Base-by-base conservation (phyloP, 345 rosid genomes). In the Aquilaria yunnanensis region DNA sequence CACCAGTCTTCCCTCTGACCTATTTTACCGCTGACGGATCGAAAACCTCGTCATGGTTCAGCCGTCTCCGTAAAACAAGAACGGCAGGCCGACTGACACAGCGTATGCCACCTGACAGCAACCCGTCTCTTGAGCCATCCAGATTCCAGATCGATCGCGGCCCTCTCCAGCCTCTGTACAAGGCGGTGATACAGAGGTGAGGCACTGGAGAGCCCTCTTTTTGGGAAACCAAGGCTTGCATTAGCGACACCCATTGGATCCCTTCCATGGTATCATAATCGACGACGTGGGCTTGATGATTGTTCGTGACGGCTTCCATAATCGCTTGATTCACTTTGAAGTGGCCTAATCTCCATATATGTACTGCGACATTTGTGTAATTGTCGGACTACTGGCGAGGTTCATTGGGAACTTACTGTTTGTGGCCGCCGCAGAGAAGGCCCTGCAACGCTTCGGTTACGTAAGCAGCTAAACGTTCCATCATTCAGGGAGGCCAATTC, bases 221-320 rank as follows among this genome's bases (percentile, higher is more conserved):
- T 41, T 78, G 71, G 0, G 90, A 80, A 32, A 81, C 90, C 31
- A 92, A 65, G 13, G 96, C 87, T n/a, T 92, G 97, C 87, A 92
- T 85, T 54, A 92, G 60, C 11, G 96, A 83, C 1, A 96, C 85
- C 98, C 98, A 89, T 47, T 92, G 97, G 56, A 83, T 76, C 33
- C 98, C 98, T 65, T 92, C 96, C 80, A 78, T 78, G 62, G 87
- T 89, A 54, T 92, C 97, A 13, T 85, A 85, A 64, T 92, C 98
- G 31, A 92, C 87, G 14, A 92, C 78, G 67, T 92, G 97, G 46
- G 89, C 70, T 58, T 94, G 75, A 54, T 81, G 68, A 32, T 85
- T 84, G 11, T 69, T 74, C 12, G 77, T 51, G 10, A 89, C 92
- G 3, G 90, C 88, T 72, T 92, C 98, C 5, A 89, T 57, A 30